Percentiles rank a stretch among this genome's conserved stretches.
Evolutionary conservation across 2,329 filamentous ascomycete species (phyloP).

Genomic region (Diaporthe caulivora): DNA sequence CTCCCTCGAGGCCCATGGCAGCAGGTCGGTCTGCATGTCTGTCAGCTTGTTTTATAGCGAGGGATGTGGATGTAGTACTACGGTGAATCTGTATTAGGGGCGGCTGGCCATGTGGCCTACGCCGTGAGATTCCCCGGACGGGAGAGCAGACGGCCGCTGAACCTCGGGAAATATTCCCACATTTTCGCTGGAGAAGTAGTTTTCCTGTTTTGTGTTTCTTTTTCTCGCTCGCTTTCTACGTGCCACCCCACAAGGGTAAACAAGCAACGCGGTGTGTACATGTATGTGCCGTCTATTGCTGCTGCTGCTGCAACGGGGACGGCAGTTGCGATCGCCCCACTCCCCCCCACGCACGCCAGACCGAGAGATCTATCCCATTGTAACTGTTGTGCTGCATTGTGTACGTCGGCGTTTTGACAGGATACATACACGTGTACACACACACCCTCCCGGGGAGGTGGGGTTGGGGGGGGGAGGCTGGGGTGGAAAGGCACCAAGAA

Average conservation of each 20-base stretch:
- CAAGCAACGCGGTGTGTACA: constrained; percentile 6
- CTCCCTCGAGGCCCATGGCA: neutral
- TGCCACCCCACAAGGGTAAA: neutral
- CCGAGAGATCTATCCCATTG: neutral
- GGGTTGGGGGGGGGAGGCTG: neutral
- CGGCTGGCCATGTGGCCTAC: neutral
- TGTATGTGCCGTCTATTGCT: constrained; percentile 5
- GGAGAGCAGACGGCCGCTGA: neutral
- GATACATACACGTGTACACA: neutral
- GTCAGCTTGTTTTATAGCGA: neutral
- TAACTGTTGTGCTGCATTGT: neutral
- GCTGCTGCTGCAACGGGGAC: constrained; percentile 2
- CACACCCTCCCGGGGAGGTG: no score
- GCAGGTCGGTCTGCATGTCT: neutral
- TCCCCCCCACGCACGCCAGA: neutral
- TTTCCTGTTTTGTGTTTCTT: neutral
- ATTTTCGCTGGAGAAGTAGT: neutral
- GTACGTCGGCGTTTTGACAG: neutral
- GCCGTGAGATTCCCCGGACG: neutral
- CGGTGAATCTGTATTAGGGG: neutral
- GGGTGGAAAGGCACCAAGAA: neutral
- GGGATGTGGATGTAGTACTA: no score
- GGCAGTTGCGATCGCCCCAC: constrained; percentile 6
- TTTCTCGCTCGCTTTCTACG: neutral
- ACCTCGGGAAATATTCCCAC: neutral